Evolutionary conservation across 2,329 filamentous ascomycete genomes (phyloP), one percentile per base, ranked within the genome.

Genomic region (Meredithiella fracta): DNA sequence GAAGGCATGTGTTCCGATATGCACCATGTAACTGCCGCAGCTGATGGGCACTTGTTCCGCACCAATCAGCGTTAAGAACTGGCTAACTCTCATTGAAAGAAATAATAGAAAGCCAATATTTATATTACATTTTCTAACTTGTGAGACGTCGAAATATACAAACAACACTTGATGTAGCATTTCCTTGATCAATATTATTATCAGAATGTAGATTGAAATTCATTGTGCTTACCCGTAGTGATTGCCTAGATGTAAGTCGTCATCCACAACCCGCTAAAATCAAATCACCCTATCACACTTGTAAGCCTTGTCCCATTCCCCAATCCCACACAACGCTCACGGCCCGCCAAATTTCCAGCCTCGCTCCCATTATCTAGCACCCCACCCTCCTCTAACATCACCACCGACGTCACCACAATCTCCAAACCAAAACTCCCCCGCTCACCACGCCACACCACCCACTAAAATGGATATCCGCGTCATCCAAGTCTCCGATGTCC

Each of bases 401-500:
- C 34, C 38, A 47, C 15, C 44, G 29, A 54, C 53, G 49, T 47
- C 57, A 58, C 47, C 53, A 53, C 20, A 22, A 44, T 47, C 23
- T 25, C 9, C 37, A 15, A 3, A 40, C 17, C 47, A 25, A 25
- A 53, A 54, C 25, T 17, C 49, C 22, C 25, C 34, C 57, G 26
- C 40, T 25, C 54, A 47, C 47, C 11, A 38, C 37, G n/a, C 37
- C 37, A 11, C n/a, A n/a, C 2, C 17, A 25, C 51, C 34, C 11
- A 2, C 49, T 5, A 55, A 31, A 34, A 97, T 94, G 87, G 87
- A 94, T 73, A 94, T 98, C 71, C 85, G 91, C 62, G 75, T 92
- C 61, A 82, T 98, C 62, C 83, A 80, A 62, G 76, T 87, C 61
- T 85, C 81, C 61, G 87, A 94, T 71, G 86, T 94, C 62, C 87